Conservation (phyloP, 2,329 filamentous ascomycete species). For the Pseudocercospora crystallina region DNA sequence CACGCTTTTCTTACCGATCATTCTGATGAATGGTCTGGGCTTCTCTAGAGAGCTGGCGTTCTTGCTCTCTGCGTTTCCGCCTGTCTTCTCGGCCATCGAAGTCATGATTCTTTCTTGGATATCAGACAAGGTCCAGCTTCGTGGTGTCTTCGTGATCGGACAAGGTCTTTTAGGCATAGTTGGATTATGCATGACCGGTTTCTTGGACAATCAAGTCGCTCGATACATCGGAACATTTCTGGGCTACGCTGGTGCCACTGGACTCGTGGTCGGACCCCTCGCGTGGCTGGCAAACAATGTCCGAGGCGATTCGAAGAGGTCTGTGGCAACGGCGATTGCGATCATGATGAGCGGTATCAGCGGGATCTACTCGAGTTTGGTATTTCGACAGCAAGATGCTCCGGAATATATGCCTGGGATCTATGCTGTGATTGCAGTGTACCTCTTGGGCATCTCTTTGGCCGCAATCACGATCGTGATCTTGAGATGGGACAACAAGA, state of each 20-base stretch:
- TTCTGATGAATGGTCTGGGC: slow-evolving; percentile 63
- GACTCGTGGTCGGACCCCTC: slow-evolving; percentile 70
- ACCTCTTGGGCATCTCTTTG: slow-evolving; percentile 38
- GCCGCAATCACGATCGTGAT: slow-evolving; percentile 35
- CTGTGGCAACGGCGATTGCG: slow-evolving; percentile 17
- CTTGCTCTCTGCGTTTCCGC: slow-evolving; percentile 70
- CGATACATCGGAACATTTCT: slow-evolving; percentile 76
- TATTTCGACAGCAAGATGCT: slow-evolving; percentile 20
- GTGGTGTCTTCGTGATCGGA: slow-evolving; percentile 69
- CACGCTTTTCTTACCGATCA: slow-evolving; percentile 76
- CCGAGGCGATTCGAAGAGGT: slow-evolving; percentile 18
- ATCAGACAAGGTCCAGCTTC: slow-evolving; percentile 65
- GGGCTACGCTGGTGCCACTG: slow-evolving; percentile 69
- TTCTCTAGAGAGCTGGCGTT: slow-evolving; percentile 65
- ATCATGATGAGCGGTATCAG: slow-evolving; percentile 15
- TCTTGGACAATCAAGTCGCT: slow-evolving; percentile 54
- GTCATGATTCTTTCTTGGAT: slow-evolving; percentile 61
- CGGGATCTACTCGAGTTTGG: slow-evolving; percentile 17
- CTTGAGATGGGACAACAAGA: slow-evolving; percentile 38
- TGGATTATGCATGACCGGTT: slow-evolving; percentile 48
- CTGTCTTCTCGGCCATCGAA: slow-evolving; percentile 62
- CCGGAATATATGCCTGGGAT: slow-evolving; percentile 14
- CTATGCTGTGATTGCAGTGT: slow-evolving; percentile 12
- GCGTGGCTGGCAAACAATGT: slow-evolving; percentile 84
- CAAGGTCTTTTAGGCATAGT: slow-evolving; percentile 62